Percentiles rank a stretch among this genome's conserved stretches.
Conservation (phyloP, 1,284 basidiomycete species). For the Trametes hirsuta region DNA sequence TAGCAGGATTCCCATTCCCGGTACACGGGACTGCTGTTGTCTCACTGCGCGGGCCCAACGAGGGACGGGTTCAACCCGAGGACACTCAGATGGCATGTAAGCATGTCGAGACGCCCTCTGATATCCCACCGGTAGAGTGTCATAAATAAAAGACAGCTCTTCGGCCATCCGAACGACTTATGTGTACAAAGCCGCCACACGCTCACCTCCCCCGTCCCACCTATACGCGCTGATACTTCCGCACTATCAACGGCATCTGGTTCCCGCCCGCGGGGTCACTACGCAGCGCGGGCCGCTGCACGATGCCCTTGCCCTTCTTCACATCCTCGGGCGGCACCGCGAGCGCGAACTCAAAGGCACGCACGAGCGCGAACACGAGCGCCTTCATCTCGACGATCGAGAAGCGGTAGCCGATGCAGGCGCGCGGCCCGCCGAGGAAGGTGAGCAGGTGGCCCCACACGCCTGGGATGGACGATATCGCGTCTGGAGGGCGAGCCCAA, state of each 20-base stretch:
- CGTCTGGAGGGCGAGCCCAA: slow-evolving; percentile 54
- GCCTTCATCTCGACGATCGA: slow-evolving; percentile 68
- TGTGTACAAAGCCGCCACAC: too few relatives aligned
- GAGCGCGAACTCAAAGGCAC: slow-evolving; percentile 59
- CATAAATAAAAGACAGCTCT: too few relatives aligned
- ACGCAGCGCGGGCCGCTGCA: slow-evolving; percentile 22
- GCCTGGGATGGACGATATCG: slow-evolving; percentile 51
- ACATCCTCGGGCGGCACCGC: slow-evolving; percentile 42
- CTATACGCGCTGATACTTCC: background rate
- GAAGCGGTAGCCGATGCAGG: slow-evolving; percentile 74
- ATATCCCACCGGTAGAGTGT: too few relatives aligned
- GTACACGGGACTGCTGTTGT: too few relatives aligned
- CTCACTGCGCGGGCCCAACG: too few relatives aligned
- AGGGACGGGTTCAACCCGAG: too few relatives aligned
- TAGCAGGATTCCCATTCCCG: too few relatives aligned
- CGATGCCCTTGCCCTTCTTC: slow-evolving; percentile 15
- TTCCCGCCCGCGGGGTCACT: slow-evolving; percentile 6
- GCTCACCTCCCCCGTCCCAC: background rate
- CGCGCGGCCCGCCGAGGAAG: slow-evolving; percentile 64
- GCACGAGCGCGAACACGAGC: slow-evolving; percentile 58
- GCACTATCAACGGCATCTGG: slow-evolving; percentile 28
- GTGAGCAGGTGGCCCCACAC: slow-evolving; percentile 61
- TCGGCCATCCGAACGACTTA: too few relatives aligned
- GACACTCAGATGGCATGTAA: too few relatives aligned
- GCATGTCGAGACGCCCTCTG: too few relatives aligned